Evolutionary conservation across 495 filamentous ascomycete genomes (phyloP).

Genomic region (Trichodelitschia bisporula): DNA sequence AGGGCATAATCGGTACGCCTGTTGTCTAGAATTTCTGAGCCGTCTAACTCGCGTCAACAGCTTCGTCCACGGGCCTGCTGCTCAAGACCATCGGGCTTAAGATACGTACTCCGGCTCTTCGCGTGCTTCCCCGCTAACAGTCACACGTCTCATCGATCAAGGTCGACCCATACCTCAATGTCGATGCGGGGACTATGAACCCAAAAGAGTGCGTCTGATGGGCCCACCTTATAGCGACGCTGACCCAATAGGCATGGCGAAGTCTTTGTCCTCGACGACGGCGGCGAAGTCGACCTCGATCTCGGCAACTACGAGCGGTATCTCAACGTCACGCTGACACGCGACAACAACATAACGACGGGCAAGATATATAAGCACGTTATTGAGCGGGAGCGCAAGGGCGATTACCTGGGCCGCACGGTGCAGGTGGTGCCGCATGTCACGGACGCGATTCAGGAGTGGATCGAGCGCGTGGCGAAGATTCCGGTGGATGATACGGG

Average conservation of each 20-base stretch:
- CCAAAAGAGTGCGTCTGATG: conserved; percentile 38
- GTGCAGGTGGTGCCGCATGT: conserved; percentile 88
- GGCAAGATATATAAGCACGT: conserved; percentile 87
- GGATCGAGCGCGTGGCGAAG: conserved; percentile 68
- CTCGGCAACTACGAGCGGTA: conserved; percentile 91
- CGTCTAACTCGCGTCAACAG: conserved; percentile 15
- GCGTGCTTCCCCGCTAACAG: conserved; percentile 13
- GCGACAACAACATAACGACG: conserved; percentile 82
- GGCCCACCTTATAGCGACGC: neutral
- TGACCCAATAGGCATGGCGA: conserved; percentile 33
- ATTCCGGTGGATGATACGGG: conserved; percentile 72
- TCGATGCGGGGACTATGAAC: conserved; percentile 66
- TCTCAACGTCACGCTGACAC: conserved; percentile 41
- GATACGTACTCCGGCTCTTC: conserved; percentile 18
- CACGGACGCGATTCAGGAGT: conserved; percentile 75
- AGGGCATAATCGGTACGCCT: conserved; percentile 49
- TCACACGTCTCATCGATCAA: conserved; percentile 37
- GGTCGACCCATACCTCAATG: conserved; percentile 67
- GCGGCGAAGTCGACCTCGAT: conserved; percentile 74
- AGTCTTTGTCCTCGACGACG: conserved; percentile 49
- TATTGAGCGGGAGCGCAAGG: conserved; percentile 51
- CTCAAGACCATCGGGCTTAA: conserved; percentile 65
- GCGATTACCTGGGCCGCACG: conserved; percentile 76
- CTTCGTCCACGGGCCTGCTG: conserved; percentile 47
- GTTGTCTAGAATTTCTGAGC: conserved; percentile 4